phyloP scores from a whole-genome alignment of 345 rosid species.

The Camelina hispida region DNA sequence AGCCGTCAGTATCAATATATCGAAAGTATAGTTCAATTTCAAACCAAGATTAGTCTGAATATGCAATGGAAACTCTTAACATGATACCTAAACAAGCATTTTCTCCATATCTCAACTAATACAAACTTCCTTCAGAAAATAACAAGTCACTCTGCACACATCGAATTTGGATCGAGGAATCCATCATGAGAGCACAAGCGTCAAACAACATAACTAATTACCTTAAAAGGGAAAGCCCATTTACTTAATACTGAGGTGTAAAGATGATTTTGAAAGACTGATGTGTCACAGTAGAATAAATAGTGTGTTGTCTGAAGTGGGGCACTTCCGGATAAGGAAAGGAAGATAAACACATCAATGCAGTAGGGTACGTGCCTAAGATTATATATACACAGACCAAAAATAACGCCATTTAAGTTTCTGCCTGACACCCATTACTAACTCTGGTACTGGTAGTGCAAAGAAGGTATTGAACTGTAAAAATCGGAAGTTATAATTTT shows the following conservation, averaged over 20 bases:
- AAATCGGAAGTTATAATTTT: neutral
- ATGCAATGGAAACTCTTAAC: neutral
- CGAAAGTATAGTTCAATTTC: neutral
- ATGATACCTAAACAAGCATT: conserved; percentile 18
- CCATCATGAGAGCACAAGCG: neutral
- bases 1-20: neutral
- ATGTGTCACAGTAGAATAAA: conserved; percentile 29
- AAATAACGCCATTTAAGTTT: conserved; percentile 28
- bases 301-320: conserved; percentile 42
- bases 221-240: conserved; percentile 10
- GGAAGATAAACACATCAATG: conserved; percentile 39
- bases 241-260: conserved; percentile 19
- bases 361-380: conserved; percentile 41
- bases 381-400: conserved; percentile 30
- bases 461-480: conserved; percentile 17
- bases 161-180: conserved; percentile 8
- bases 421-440: conserved; percentile 33
- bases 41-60: conserved; percentile 11
- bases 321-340: conserved; percentile 37
- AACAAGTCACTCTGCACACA: conserved; percentile 11
- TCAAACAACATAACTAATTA: conserved; percentile 12
- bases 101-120: neutral
- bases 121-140: conserved; percentile 1
- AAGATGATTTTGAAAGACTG: conserved; percentile 27
- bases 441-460: conserved; percentile 20